A percentile compares a stretch with the other conserved stretches of the same genome.
These are phyloP conservation scores for Antitrichia curtipendula DNA, from an alignment of 225 moss, liverwort and hornwort genomes.

Conservation along the genomic window DNA sequence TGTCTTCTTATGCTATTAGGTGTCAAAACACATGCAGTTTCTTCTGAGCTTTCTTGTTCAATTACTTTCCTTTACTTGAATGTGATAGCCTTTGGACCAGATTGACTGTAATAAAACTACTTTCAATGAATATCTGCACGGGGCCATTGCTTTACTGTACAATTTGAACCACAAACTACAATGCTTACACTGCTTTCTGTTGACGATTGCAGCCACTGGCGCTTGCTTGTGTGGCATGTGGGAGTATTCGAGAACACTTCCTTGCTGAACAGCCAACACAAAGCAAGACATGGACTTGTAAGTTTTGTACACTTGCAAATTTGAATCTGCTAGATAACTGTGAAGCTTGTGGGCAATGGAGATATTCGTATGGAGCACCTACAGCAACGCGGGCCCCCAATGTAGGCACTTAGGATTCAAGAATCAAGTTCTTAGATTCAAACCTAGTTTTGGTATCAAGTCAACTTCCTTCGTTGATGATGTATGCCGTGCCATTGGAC, in stretches of 20 bases:
- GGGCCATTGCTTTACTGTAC: not conserved
- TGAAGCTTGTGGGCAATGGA: constrained; percentile 88
- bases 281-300: constrained; percentile 58
- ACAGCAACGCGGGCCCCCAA: constrained; percentile 42
- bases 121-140: not conserved
- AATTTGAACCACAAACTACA: not conserved
- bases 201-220: constrained; percentile 37
- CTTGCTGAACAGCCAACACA: not conserved
- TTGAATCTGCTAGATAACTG: constrained; percentile 53
- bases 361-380: constrained; percentile 84
- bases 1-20: not conserved
- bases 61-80: not conserved
- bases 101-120: not conserved
- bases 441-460: not conserved
- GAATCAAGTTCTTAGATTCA: not conserved
- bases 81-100: not conserved
- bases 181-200: not conserved
- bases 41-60: not conserved
- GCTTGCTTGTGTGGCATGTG: constrained; percentile 59
- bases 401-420: constrained; percentile 49
- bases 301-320: constrained; percentile 89
- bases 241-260: constrained; percentile 21
- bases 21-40: not conserved
- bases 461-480: not conserved
- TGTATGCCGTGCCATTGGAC: not conserved